Evolutionary conservation across 345 rosid genomes (phyloP).

Genomic region (Balakata baccata): DNA sequence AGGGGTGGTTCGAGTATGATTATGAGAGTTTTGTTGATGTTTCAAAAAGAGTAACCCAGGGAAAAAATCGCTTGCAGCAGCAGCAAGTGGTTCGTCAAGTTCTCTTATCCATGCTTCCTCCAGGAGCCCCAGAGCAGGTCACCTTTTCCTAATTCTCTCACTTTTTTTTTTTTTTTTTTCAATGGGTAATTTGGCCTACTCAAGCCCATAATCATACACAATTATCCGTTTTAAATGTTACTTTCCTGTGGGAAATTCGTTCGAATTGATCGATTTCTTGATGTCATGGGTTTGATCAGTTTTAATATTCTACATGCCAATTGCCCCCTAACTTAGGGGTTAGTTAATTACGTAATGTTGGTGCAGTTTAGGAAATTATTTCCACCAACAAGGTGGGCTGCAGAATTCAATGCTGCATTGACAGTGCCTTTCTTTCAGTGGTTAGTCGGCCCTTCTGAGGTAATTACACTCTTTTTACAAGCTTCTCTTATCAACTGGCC

Average conservation of each 20-base stretch:
- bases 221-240: too few relatives aligned
- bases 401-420: conserved; percentile 87
- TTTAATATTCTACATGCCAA: too few relatives aligned
- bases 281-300: too few relatives aligned
- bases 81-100: conserved; percentile 87
- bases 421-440: conserved; percentile 94
- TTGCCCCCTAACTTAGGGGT: too few relatives aligned
- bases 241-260: too few relatives aligned
- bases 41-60: conserved; percentile 80
- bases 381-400: conserved; percentile 95
- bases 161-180: background rate
- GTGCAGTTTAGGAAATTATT: conserved; percentile 77
- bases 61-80: conserved; percentile 66
- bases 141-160: background rate
- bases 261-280: too few relatives aligned
- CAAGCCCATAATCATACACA: too few relatives aligned
- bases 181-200: too few relatives aligned
- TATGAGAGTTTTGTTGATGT: conserved; percentile 83
- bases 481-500: too few relatives aligned
- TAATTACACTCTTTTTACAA: conserved; percentile 7
- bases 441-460: conserved; percentile 97
- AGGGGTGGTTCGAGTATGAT: conserved; percentile 55
- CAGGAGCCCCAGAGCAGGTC: conserved; percentile 91
- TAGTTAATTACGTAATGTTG: background rate
- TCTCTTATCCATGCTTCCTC: conserved; percentile 90